Percentiles rank a stretch among this genome's conserved stretches.
Conservation (phyloP, 495 filamentous ascomycete species). For the Usnea hakonensis region DNA sequence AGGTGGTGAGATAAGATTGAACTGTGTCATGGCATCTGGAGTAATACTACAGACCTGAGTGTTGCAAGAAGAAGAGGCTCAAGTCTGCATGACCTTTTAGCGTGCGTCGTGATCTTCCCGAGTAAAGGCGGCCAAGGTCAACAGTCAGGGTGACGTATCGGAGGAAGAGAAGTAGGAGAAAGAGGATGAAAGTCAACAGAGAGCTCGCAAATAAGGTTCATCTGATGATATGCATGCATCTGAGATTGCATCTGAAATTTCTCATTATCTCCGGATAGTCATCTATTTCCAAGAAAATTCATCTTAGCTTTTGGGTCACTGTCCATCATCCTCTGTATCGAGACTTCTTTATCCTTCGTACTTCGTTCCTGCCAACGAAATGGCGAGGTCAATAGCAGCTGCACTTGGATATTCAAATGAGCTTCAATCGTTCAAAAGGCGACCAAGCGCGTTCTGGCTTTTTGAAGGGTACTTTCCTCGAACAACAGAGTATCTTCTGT, state of each 20-base stretch:
- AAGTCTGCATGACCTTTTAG: background rate
- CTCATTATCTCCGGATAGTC: background rate
- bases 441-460: background rate
- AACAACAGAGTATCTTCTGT: conserved; percentile 17
- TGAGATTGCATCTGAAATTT: too few relatives aligned
- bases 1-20: background rate
- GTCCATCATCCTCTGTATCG: background rate
- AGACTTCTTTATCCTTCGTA: background rate
- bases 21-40: background rate
- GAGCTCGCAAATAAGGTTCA: background rate
- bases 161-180: background rate
- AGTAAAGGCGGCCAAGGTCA: background rate
- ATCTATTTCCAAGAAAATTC: background rate
- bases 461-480: conserved; percentile 11
- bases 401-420: background rate
- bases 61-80: background rate
- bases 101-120: background rate
- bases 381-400: background rate
- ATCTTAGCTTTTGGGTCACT: background rate
- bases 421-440: background rate
- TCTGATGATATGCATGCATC: background rate
- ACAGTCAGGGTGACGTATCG: background rate
- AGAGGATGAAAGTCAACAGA: background rate
- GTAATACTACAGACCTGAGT: background rate
- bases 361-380: background rate